Conservation (phyloP, 345 rosid species). For the Durio zibethinus region DNA sequence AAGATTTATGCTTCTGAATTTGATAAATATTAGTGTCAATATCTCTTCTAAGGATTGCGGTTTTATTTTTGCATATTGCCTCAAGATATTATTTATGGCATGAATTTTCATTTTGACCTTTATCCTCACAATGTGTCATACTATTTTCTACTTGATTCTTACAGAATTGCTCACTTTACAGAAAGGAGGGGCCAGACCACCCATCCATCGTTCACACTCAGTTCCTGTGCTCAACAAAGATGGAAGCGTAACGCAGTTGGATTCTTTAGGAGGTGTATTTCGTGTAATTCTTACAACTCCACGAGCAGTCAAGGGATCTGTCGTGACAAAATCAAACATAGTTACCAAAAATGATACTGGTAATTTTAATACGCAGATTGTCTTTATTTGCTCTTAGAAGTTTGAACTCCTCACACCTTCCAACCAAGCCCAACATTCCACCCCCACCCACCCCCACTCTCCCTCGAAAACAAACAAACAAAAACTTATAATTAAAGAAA, state of each 20-base stretch:
- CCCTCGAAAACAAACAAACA: background rate
- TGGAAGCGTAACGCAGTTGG: slow-evolving; percentile 41
- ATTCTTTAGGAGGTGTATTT: slow-evolving; percentile 45
- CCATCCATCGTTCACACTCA: slow-evolving; percentile 83
- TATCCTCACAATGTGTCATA: background rate
- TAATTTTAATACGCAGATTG: slow-evolving; percentile 24
- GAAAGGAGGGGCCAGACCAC: slow-evolving; percentile 49
- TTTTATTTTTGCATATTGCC: background rate
- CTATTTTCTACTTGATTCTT: slow-evolving; percentile 14
- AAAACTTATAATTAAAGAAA: background rate
- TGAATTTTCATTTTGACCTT: slow-evolving; percentile 2
- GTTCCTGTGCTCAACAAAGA: slow-evolving; percentile 71
- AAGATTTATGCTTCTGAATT: background rate
- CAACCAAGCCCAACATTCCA: background rate
- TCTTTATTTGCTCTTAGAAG: background rate
- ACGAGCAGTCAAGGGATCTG: slow-evolving; percentile 25
- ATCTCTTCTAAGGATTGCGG: background rate
- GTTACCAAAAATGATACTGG: slow-evolving; percentile 37
- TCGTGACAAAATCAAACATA: slow-evolving; percentile 25
- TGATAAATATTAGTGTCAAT: background rate
- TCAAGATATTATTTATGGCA: background rate
- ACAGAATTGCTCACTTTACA: slow-evolving; percentile 36
- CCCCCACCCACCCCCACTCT: background rate
- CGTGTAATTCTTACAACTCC: slow-evolving; percentile 75
- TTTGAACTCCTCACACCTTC: background rate